Evolutionary conservation across 2,329 filamentous ascomycete genomes (phyloP).

Genomic region (Ascochyta fabae): DNA sequence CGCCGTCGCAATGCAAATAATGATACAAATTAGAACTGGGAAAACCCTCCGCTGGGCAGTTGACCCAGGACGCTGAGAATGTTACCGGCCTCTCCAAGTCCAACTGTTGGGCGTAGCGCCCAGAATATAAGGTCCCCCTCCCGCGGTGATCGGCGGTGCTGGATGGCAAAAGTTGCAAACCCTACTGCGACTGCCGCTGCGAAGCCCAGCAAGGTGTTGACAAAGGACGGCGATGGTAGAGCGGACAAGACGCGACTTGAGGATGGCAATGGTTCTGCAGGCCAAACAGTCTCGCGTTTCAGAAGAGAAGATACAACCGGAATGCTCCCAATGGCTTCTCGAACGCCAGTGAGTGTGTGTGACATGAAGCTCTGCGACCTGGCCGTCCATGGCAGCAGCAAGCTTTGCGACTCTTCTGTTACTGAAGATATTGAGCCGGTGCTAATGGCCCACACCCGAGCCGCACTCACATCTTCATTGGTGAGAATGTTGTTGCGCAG

Average conservation of each 20-base stretch:
- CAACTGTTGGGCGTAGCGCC: slow-evolving; percentile 34
- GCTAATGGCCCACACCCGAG: slow-evolving; percentile 40
- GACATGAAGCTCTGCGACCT: slow-evolving; percentile 18
- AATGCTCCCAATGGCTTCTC: slow-evolving; percentile 32
- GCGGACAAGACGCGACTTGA: slow-evolving; percentile 28
- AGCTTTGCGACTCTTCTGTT: background rate
- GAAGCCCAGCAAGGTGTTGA: slow-evolving; percentile 34
- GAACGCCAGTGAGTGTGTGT: slow-evolving; percentile 18
- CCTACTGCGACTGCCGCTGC: slow-evolving; percentile 31
- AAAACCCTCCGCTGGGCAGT: slow-evolving; percentile 25
- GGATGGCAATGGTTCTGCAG: slow-evolving; percentile 9
- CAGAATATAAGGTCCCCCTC: slow-evolving; percentile 45
- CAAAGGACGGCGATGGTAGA: slow-evolving; percentile 36
- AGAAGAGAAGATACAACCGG: slow-evolving; percentile 33
- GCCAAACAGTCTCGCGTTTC: slow-evolving; percentile 13
- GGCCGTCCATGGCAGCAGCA: slow-evolving; percentile 36
- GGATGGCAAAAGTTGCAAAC: slow-evolving; percentile 38
- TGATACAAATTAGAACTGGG: slow-evolving; percentile 18
- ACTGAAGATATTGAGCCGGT: slow-evolving; percentile 13
- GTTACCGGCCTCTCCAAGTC: slow-evolving; percentile 42
- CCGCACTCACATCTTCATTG: slow-evolving; percentile 27
- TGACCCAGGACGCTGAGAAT: slow-evolving; percentile 41
- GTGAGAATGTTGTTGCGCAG: slow-evolving; percentile 40
- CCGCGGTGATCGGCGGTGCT: slow-evolving; percentile 42
- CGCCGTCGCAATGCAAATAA: slow-evolving; percentile 21